These are phyloP conservation scores for Adenanthera pavonina DNA, from an alignment of 306 rosid genomes.

Conservation along the genomic window DNA sequence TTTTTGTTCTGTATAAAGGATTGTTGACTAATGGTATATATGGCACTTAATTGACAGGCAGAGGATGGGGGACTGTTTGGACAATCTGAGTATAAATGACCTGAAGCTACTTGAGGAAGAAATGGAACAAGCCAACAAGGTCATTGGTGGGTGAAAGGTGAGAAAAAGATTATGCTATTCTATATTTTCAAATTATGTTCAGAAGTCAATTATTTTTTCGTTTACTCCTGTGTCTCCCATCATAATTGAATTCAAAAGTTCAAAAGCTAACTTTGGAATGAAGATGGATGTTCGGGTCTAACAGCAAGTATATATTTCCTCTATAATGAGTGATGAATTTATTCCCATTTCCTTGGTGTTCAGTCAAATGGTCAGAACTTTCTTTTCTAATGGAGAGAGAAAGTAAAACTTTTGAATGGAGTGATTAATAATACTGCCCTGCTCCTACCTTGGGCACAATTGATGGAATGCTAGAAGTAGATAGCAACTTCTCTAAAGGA, in stretches of 20 bases:
- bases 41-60: slow-evolving; percentile 47
- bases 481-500: no score
- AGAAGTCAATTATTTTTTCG: background rate
- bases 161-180: background rate
- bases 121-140: slow-evolving; percentile 56
- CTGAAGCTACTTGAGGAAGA: slow-evolving; percentile 67
- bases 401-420: no score
- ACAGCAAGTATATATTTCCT: no score
- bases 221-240: background rate
- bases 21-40: background rate
- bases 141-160: slow-evolving; percentile 77
- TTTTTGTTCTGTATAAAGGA: background rate
- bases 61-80: slow-evolving; percentile 70
- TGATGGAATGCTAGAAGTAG: no score
- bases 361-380: no score
- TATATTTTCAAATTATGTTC: slow-evolving; percentile 12
- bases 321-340: no score
- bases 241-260: background rate
- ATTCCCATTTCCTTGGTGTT: no score
- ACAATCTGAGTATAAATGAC: slow-evolving; percentile 63
- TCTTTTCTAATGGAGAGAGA: no score
- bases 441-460: no score
- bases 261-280: no score
- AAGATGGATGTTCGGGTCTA: no score
- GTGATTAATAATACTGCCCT: no score